A percentile compares a stretch with the other conserved stretches of the same genome.
These are phyloP conservation scores for Aspergillus baeticus DNA, from an alignment of 495 filamentous ascomycete genomes.

Conservation along the genomic window DNA sequence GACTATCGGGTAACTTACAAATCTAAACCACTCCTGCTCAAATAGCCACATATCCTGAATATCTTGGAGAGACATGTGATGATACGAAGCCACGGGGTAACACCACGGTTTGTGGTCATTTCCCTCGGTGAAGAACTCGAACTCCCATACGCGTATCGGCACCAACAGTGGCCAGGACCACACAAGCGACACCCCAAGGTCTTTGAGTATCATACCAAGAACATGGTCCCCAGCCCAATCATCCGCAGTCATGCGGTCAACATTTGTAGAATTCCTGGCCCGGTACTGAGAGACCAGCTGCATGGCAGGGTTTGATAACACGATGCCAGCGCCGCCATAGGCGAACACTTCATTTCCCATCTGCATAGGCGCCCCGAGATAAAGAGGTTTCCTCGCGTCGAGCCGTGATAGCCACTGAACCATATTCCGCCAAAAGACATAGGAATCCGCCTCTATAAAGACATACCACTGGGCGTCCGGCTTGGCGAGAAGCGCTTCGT, in stretches of 20 bases:
- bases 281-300: slow-evolving; percentile 34
- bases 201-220: slow-evolving; percentile 45
- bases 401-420: slow-evolving; percentile 47
- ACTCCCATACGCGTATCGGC: slow-evolving; percentile 30
- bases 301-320: slow-evolving; percentile 52
- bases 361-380: slow-evolving; percentile 51
- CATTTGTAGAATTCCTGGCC: slow-evolving; percentile 31
- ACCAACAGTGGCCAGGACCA: slow-evolving; percentile 44
- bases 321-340: slow-evolving; percentile 60
- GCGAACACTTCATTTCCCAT: slow-evolving; percentile 47
- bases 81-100: slow-evolving; percentile 47
- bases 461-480: slow-evolving; percentile 59
- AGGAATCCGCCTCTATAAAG: slow-evolving; percentile 62
- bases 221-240: slow-evolving; percentile 53
- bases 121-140: slow-evolving; percentile 40
- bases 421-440: slow-evolving; percentile 56
- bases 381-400: slow-evolving; percentile 43
- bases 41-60: slow-evolving; percentile 44
- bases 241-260: slow-evolving; percentile 30
- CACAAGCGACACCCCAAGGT: slow-evolving; percentile 37
- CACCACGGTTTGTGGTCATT: slow-evolving; percentile 48
- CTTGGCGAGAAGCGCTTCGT: slow-evolving; percentile 33
- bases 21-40: slow-evolving; percentile 44
- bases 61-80: slow-evolving; percentile 44
- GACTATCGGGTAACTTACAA: slow-evolving; percentile 23